These are phyloP conservation scores for Irpex rosettiformis DNA, from an alignment of 1,284 basidiomycete species.

Conservation along the genomic window DNA sequence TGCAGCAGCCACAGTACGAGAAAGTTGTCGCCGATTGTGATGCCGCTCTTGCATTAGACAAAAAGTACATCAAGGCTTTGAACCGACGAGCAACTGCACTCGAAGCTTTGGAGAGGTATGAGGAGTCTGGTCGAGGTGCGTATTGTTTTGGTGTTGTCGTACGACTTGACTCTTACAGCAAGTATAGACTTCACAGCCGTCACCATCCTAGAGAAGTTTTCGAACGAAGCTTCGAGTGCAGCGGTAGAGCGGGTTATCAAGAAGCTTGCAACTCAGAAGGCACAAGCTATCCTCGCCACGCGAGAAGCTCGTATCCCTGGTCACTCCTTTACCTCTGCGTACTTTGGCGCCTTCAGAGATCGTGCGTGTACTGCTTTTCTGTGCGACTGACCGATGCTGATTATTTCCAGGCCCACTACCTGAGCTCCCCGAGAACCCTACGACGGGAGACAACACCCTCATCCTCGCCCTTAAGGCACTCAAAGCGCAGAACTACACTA, in stretches of 20 bases:
- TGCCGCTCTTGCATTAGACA: constrained; percentile 83
- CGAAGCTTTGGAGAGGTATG: constrained; percentile 74
- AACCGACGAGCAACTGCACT: constrained; percentile 89
- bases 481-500: constrained; percentile 82
- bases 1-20: constrained; percentile 81
- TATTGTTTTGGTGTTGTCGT: constrained; percentile 8
- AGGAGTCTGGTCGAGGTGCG: constrained; percentile 78
- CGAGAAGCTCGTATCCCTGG: constrained; percentile 88
- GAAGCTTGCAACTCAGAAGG: constrained; percentile 73
- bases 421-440: constrained; percentile 70
- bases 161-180: background rate
- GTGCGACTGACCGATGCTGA: constrained; percentile 8
- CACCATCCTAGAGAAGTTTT: constrained; percentile 92
- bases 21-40: constrained; percentile 91
- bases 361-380: constrained; percentile 44
- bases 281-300: constrained; percentile 64
- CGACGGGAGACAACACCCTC: constrained; percentile 83
- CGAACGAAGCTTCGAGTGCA: constrained; percentile 76
- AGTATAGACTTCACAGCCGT: constrained; percentile 88
- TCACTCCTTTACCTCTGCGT: constrained; percentile 91
- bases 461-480: constrained; percentile 82
- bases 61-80: constrained; percentile 90
- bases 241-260: constrained; percentile 93
- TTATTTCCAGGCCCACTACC: constrained; percentile 59
- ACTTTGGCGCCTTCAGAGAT: constrained; percentile 95